A percentile compares a stretch with the other conserved stretches of the same genome.
These are phyloP conservation scores for Stephanodiscus minutulus DNA, from an alignment of 108 stramenopile species.

Conservation along the genomic window DNA sequence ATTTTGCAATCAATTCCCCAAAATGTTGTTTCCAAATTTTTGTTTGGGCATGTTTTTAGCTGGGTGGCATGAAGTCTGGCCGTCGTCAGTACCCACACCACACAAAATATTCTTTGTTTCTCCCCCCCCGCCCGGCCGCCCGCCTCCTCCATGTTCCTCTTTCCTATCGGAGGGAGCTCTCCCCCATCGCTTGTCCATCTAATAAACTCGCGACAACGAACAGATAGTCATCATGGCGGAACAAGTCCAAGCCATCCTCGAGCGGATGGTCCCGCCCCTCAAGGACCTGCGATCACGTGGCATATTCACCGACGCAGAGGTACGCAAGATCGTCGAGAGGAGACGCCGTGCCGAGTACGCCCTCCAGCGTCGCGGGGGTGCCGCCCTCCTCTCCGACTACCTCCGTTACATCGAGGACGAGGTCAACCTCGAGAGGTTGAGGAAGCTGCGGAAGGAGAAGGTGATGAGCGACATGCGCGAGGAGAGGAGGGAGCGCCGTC, in stretches of 20 bases:
- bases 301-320: constrained; percentile 71
- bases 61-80: no score
- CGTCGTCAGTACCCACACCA: no score
- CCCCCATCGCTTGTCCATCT: no score
- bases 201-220: no score
- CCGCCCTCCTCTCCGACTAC: constrained; percentile 71
- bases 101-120: no score
- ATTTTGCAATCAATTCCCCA: no score
- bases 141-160: no score
- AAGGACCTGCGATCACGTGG: constrained; percentile 71
- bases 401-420: constrained; percentile 81
- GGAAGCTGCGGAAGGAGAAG: constrained; percentile 62
- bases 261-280: constrained; percentile 85
- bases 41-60: no score
- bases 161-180: no score
- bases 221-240: no score
- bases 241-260: constrained; percentile 84
- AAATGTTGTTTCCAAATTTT: no score
- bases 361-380: constrained; percentile 55
- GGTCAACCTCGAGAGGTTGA: constrained; percentile 63
- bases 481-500: constrained; percentile 22
- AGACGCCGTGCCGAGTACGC: constrained; percentile 83
- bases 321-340: constrained; percentile 78
- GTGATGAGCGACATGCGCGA: constrained; percentile 50
- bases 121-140: no score